These are phyloP conservation scores for Epichloe uncinata DNA, from an alignment of 2,329 filamentous ascomycete species.

Conservation along the genomic window DNA sequence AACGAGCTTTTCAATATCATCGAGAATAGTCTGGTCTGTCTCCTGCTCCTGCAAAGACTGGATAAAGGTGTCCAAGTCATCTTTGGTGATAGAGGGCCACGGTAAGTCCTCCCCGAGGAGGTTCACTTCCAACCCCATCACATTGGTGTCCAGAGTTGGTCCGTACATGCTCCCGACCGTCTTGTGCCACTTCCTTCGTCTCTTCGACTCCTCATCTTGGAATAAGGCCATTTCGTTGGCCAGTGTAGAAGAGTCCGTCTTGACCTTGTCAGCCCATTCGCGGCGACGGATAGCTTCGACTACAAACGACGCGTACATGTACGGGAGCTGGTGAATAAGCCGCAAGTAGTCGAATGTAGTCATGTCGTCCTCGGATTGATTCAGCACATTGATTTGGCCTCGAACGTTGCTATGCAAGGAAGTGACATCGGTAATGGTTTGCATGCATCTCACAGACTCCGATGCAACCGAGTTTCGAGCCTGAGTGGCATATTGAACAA, in stretches of 20 bases:
- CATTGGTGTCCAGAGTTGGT: conserved; percentile 52
- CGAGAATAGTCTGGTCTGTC: conserved; percentile 50
- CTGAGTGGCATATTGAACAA: conserved; percentile 45
- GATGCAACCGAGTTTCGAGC: conserved; percentile 55
- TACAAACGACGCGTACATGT: conserved; percentile 79
- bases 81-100: conserved; percentile 66
- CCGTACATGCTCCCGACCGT: conserved; percentile 64
- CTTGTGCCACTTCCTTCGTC: conserved; percentile 83
- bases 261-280: conserved; percentile 89
- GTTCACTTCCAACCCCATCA: conserved; percentile 73
- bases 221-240: conserved; percentile 89
- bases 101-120: conserved; percentile 62
- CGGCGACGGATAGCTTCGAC: conserved; percentile 73
- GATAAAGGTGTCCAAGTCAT: conserved; percentile 66
- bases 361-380: conserved; percentile 60
- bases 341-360: conserved; percentile 71
- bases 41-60: conserved; percentile 50
- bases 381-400: conserved; percentile 55
- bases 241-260: conserved; percentile 69
- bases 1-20: conserved; percentile 63
- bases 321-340: conserved; percentile 69
- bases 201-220: conserved; percentile 82
- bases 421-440: conserved; percentile 67
- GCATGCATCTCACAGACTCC: conserved; percentile 63
- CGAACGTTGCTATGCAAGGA: conserved; percentile 60